Base-by-base conservation (phyloP, 331 rosid species). In the Ulmus americana region DNA sequence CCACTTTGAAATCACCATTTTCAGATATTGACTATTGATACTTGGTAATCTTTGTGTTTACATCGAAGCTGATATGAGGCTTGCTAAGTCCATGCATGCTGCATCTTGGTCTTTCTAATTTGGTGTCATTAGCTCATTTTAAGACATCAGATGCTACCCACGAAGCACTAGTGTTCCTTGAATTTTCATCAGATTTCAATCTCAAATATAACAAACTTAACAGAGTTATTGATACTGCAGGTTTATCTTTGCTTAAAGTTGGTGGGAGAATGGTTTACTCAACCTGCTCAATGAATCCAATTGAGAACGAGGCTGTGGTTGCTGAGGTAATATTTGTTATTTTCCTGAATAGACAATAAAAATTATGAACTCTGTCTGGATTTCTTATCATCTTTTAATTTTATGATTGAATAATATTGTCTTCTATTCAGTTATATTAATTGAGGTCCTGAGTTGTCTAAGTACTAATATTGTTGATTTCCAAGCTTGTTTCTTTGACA, bases 251-350 rank as follows among this genome's bases (percentile, higher is more conserved):
- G 83, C 99, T 94, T 65, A 94, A 87, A 82, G 84, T 87, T 77
- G 97, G 97, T 45, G 99, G 95, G 59, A 85, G 95, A 82, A 87
- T 94, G 88, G 97, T 94, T 45, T 94, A 94, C 73, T 94, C 97
- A 45, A 94, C 99, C 5, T 94, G 99, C 80, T 90, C 99, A 39
- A 90, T 94, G 99, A 94, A 94, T 82, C 99, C 99, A 48, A 78
- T 94, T 73, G 97, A 94, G 80, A 90, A 94, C 65, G 99, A 94
- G 74, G 99, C 99, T 42, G 97, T 87, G 69, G 80, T 94, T 77
- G 88, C 92, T 50, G 99, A 94, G 99, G 99, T 94, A 80, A 68
- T 46, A 38, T 48, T 8, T 44, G 22, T 46, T 38, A 6, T 63
- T 60, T 54, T 70, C 57, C 13, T 53, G 10, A 5, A 16, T 11